phyloP scores from a whole-genome alignment of 305 asterid species.

The Fraxinus greggii region DNA sequence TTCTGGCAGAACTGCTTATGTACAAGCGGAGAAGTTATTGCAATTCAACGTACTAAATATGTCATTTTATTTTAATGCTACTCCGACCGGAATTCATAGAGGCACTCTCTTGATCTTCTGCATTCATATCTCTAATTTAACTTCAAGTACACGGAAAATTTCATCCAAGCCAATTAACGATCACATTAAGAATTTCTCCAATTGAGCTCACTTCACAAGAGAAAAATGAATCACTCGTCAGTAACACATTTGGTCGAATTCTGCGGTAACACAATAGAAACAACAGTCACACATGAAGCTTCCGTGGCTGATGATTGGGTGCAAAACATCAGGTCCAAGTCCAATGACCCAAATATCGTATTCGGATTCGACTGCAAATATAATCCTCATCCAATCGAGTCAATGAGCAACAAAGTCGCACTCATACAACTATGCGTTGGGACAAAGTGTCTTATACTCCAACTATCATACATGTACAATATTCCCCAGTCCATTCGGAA shows the following conservation, averaged over 20 bases:
- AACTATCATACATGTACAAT: constrained; percentile 33
- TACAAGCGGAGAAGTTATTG: too few relatives aligned
- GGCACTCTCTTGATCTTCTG: neutral
- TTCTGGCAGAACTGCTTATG: too few relatives aligned
- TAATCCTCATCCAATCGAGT: constrained; percentile 30
- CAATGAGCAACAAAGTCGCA: constrained; percentile 34
- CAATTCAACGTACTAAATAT: neutral
- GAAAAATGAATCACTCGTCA: neutral
- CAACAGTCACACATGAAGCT: constrained; percentile 34
- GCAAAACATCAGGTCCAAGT: constrained; percentile 14
- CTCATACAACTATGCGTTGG: constrained; percentile 33
- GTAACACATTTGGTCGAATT: constrained; percentile 24
- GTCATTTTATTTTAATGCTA: neutral
- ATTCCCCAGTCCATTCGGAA: constrained; percentile 21
- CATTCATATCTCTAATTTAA: neutral
- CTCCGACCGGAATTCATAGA: neutral
- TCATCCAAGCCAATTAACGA: neutral
- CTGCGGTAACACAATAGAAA: constrained; percentile 27
- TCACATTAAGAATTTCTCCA: neutral
- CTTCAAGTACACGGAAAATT: neutral
- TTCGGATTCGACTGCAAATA: constrained; percentile 38
- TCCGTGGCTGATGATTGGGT: constrained; percentile 35
- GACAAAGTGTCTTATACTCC: constrained; percentile 38
- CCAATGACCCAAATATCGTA: constrained; percentile 13
- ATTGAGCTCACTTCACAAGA: neutral